Conservation (phyloP, 331 rosid genomes). For the Malus hybrid region DNA sequence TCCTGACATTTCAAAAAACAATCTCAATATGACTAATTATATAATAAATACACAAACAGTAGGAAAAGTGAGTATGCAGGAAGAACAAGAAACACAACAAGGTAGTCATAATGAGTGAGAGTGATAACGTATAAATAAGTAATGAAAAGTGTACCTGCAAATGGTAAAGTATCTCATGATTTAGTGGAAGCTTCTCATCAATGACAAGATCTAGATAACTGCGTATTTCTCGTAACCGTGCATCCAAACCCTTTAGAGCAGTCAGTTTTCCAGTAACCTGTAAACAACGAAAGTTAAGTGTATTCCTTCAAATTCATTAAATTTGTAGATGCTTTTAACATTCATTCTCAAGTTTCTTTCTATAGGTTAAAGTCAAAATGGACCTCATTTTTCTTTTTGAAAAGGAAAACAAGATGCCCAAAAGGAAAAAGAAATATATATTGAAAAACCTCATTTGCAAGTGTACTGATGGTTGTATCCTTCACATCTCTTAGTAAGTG, state of each 20-base stretch:
- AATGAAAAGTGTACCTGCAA: conserved; percentile 27
- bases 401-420: neutral
- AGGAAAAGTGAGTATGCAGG: neutral
- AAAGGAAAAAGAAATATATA: neutral
- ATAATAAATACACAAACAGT: neutral
- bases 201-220: conserved; percentile 47
- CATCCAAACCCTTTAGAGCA: conserved; percentile 56
- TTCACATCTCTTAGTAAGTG: conserved; percentile 58
- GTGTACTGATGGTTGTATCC: conserved; percentile 53
- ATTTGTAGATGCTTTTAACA: neutral
- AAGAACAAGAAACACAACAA: neutral
- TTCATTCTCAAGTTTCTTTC: neutral
- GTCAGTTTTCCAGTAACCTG: conserved; percentile 59
- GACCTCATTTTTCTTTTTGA: neutral
- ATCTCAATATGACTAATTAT: neutral
- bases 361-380: neutral
- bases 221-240: conserved; percentile 43
- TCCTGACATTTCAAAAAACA: conserved; percentile 34
- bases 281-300: neutral
- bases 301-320: neutral
- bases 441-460: conserved; percentile 43
- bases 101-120: neutral
- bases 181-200: conserved; percentile 42
- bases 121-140: neutral
- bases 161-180: conserved; percentile 61